Conservation (phyloP, 495 filamentous ascomycete species). For the Diplogelasinospora grovesii region DNA sequence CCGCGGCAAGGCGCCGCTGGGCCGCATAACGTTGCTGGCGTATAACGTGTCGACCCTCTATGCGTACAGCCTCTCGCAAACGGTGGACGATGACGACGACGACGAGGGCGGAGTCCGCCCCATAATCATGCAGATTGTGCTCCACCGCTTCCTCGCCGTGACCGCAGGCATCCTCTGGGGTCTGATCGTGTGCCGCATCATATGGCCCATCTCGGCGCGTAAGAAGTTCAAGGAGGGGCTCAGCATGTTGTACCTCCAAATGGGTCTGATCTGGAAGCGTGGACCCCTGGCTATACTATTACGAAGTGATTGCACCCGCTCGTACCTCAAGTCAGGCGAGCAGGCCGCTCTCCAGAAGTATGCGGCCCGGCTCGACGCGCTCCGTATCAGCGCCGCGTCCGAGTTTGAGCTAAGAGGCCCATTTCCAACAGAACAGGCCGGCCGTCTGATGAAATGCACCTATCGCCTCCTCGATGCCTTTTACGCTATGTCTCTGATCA, state of each 20-base stretch:
- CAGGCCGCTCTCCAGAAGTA: slow-evolving; percentile 59
- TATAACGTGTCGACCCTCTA: slow-evolving; percentile 97
- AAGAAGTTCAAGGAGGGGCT: slow-evolving; percentile 80
- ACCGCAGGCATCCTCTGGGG: slow-evolving; percentile 87
- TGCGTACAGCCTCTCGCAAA: slow-evolving; percentile 78
- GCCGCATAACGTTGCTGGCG: slow-evolving; percentile 84
- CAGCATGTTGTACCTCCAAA: slow-evolving; percentile 78
- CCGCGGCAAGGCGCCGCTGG: slow-evolving; percentile 79
- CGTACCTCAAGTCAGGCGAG: slow-evolving; percentile 78
- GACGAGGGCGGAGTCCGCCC: slow-evolving; percentile 83
- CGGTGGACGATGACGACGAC: slow-evolving; percentile 69
- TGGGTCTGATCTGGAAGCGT: slow-evolving; percentile 95
- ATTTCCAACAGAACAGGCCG: slow-evolving; percentile 65
- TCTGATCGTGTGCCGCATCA: slow-evolving; percentile 75
- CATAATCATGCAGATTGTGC: slow-evolving; percentile 76
- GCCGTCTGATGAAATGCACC: slow-evolving; percentile 68
- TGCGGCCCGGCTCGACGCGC: slow-evolving; percentile 59
- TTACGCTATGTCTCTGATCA: slow-evolving; percentile 90
- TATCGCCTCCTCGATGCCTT: slow-evolving; percentile 83
- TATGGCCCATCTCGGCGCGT: slow-evolving; percentile 91
- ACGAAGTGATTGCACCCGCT: slow-evolving; percentile 40
- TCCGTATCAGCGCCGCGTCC: slow-evolving; percentile 64
- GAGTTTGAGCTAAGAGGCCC: slow-evolving; percentile 83
- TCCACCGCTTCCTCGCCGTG: slow-evolving; percentile 88
- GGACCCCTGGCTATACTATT: slow-evolving; percentile 77